Conservation (phyloP, 192 early-diverging fungal species). For the Backusella parvicylindrica region DNA sequence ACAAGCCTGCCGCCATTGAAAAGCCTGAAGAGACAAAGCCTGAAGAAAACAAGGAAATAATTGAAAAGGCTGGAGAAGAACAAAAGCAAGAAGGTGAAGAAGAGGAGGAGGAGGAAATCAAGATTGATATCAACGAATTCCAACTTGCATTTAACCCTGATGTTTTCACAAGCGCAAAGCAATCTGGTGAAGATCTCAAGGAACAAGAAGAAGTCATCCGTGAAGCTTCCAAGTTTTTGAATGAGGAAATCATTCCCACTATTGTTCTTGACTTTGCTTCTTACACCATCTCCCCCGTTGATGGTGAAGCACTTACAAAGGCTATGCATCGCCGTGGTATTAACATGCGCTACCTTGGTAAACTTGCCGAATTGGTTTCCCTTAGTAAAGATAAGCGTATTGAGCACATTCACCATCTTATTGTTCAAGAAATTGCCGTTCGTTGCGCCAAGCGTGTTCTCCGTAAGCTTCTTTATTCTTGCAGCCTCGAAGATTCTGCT, state of each 20-base stretch:
- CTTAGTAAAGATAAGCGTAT: constrained; percentile 51
- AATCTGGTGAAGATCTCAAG: constrained; percentile 17
- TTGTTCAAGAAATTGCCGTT: constrained; percentile 84
- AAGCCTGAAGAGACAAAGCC: constrained; percentile 18
- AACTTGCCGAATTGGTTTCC: constrained; percentile 63
- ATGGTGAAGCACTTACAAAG: constrained; percentile 71
- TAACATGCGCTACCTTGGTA: constrained; percentile 96
- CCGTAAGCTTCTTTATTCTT: constrained; percentile 56
- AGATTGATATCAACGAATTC: constrained; percentile 38
- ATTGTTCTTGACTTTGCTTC: constrained; percentile 64
- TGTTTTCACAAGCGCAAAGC: constrained; percentile 54
- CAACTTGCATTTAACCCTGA: constrained; percentile 58
- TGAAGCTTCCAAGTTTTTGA: constrained; percentile 73
- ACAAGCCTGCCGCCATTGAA: constrained; percentile 23
- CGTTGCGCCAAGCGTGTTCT: constrained; percentile 86
- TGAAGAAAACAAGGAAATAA: constrained; percentile 8
- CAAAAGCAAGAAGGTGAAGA: constrained; percentile 31
- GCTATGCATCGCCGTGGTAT: constrained; percentile 92
- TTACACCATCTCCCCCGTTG: constrained; percentile 74
- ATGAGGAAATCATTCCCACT: constrained; percentile 59
- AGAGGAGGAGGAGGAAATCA: constrained; percentile 31
- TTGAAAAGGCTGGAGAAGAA: constrained; percentile 16
- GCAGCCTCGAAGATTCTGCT: constrained; percentile 55
- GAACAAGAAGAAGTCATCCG: constrained; percentile 64
- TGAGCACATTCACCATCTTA: constrained; percentile 58